Evolutionary conservation across 169 alveolate species (phyloP).

Genomic region (Plasmodium adleri): DNA sequence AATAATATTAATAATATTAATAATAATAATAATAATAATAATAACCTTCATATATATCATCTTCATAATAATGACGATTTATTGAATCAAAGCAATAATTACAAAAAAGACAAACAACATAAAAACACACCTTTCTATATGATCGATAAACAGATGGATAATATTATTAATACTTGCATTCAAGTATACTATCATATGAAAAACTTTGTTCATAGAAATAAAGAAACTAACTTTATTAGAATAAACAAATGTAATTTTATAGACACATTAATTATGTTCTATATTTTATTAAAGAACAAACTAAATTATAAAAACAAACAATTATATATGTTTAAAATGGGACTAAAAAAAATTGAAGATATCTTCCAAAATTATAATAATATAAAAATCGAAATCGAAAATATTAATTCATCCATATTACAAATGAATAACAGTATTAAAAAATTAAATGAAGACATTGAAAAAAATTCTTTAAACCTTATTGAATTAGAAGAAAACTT

Average conservation of each 20-base stretch:
- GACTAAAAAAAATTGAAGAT: slow-evolving; percentile 52
- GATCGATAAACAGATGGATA: slow-evolving; percentile 46
- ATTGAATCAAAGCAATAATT: background rate
- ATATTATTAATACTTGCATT: slow-evolving; percentile 44
- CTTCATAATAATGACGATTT: background rate
- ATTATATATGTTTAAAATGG: slow-evolving; percentile 61
- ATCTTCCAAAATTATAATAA: slow-evolving; percentile 52
- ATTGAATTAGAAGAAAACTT: slow-evolving; percentile 30
- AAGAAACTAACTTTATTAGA: slow-evolving; percentile 25
- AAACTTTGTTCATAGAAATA: slow-evolving; percentile 13
- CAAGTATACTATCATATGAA: slow-evolving; percentile 66
- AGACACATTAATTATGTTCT: slow-evolving; percentile 57
- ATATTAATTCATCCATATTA: slow-evolving; percentile 7
- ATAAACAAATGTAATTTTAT: slow-evolving; percentile 46
- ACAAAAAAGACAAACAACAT: background rate
- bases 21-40: background rate
- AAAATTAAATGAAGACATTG: slow-evolving; percentile 18
- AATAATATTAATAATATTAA: background rate
- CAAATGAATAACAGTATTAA: slow-evolving; percentile 9
- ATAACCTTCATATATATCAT: background rate
- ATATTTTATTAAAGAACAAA: slow-evolving; percentile 64
- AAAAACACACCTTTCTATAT: slow-evolving; percentile 30
- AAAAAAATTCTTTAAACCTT: slow-evolving; percentile 20
- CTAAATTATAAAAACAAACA: slow-evolving; percentile 70
- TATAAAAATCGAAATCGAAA: slow-evolving; percentile 52